Percentiles rank a stretch among this genome's conserved stretches.
Conservation (phyloP, 768 basidiomycete genomes). For the Russula earlei region DNA sequence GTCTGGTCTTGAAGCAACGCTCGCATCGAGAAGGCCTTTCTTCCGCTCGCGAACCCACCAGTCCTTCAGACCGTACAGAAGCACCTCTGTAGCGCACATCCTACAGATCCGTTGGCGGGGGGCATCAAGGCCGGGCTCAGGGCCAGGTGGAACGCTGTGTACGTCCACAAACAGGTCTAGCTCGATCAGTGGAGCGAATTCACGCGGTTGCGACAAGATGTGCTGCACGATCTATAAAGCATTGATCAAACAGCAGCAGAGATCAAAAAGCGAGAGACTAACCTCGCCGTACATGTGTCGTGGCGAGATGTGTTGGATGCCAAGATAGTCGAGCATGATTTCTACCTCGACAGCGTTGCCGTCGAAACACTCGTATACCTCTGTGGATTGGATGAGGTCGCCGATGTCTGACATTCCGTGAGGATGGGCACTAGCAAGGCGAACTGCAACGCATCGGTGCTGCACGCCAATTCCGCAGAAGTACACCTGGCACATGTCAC, state of each 20-base stretch:
- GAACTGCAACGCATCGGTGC: slow-evolving; percentile 56
- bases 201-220: slow-evolving; percentile 49
- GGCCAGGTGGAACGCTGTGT: slow-evolving; percentile 45
- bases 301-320: slow-evolving; percentile 50
- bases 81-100: slow-evolving; percentile 62
- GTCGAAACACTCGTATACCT: slow-evolving; percentile 74
- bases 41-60: slow-evolving; percentile 79
- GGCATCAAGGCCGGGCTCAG: slow-evolving; percentile 46
- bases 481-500: slow-evolving; percentile 72
- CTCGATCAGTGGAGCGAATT: slow-evolving; percentile 60
- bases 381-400: slow-evolving; percentile 70
- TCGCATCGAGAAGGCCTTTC: slow-evolving; percentile 53
- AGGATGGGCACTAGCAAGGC: slow-evolving; percentile 51
- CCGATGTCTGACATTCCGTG: slow-evolving; percentile 56
- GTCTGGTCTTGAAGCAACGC: slow-evolving; percentile 50
- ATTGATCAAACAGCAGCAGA: background rate
- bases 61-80: slow-evolving; percentile 65
- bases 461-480: slow-evolving; percentile 79
- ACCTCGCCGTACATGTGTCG: slow-evolving; percentile 69
- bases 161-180: slow-evolving; percentile 62
- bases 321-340: slow-evolving; percentile 73
- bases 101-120: slow-evolving; percentile 60
- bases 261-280: slow-evolving; percentile 11
- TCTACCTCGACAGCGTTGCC: slow-evolving; percentile 75
- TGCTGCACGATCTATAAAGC: slow-evolving; percentile 47